These are phyloP conservation scores for Gossypium laxum DNA, from an alignment of 441 rosid genomes.

Conservation along the genomic window DNA sequence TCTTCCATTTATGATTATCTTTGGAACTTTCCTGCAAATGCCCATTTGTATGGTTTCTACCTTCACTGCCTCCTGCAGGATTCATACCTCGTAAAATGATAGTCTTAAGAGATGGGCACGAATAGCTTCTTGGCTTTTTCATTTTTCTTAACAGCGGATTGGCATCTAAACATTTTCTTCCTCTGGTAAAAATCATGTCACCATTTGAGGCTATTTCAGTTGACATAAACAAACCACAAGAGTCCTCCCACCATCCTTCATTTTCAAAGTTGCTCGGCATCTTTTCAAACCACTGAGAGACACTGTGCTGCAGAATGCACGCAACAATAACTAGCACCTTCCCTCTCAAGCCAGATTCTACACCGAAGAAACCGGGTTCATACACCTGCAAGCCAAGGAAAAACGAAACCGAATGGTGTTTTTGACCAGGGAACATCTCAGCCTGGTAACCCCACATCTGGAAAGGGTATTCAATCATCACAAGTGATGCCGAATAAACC, in stretches of 20 bases:
- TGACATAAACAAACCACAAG: constrained; percentile 25
- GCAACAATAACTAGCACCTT: constrained; percentile 30
- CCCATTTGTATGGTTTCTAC: constrained; percentile 19
- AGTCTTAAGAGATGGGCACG: constrained; percentile 27
- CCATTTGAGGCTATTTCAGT: constrained; percentile 18
- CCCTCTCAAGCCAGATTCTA: constrained; percentile 33
- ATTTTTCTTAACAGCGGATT: constrained; percentile 1
- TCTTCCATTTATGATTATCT: constrained; percentile 33
- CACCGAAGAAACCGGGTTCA: constrained; percentile 27
- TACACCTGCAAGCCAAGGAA: constrained; percentile 24
- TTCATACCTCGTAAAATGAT: constrained; percentile 11
- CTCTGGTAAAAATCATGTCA: constrained; percentile 12
- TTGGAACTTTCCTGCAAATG: constrained; percentile 17
- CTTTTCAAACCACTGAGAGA: constrained; percentile 27
- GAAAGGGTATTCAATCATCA: constrained; percentile 31
- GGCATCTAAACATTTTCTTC: constrained; percentile 17
- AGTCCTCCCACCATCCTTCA: constrained; percentile 23
- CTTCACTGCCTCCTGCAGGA: constrained; percentile 8
- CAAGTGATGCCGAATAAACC: constrained; percentile 24
- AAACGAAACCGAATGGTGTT: constrained; percentile 18
- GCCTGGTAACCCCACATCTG: constrained; percentile 35
- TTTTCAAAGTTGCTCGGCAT: constrained; percentile 20
- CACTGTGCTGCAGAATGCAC: constrained; percentile 31
- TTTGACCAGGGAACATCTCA: constrained; percentile 37
- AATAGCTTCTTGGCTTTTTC: constrained; percentile 12